Evolutionary conservation across 164 flowering plant species (phyloP).

Genomic region (Kingdonia uniflora): DNA sequence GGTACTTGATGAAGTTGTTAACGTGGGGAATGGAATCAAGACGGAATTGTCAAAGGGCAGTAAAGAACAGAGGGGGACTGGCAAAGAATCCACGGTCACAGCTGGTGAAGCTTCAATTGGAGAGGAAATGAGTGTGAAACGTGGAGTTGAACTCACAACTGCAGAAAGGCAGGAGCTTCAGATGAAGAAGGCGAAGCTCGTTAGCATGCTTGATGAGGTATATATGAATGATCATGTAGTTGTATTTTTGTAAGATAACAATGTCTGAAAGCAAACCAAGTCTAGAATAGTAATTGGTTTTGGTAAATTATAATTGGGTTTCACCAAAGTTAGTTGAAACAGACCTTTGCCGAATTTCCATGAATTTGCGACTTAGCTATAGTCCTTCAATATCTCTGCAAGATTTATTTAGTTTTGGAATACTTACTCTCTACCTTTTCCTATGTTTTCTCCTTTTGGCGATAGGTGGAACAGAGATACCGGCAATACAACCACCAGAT

Average conservation of each 20-base stretch:
- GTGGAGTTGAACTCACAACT: conserved; percentile 47
- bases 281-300: neutral
- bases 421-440: too few species aligned
- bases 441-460: conserved; percentile 1
- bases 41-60: conserved; percentile 22
- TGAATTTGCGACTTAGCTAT: too few species aligned
- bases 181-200: conserved; percentile 94
- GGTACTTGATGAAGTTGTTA: conserved; percentile 84
- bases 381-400: too few species aligned
- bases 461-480: conserved; percentile 92
- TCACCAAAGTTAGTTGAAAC: neutral
- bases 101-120: conserved; percentile 29
- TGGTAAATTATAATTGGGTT: neutral
- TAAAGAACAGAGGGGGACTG: conserved; percentile 22
- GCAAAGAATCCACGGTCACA: conserved; percentile 25
- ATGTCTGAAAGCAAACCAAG: conserved; percentile 6
- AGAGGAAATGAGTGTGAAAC: conserved; percentile 29
- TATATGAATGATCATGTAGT: neutral
- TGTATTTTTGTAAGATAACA: too few species aligned
- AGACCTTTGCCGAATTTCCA: too few species aligned
- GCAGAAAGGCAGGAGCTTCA: conserved; percentile 90
- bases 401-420: too few species aligned
- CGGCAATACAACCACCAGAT: conserved; percentile 92
- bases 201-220: conserved; percentile 95
- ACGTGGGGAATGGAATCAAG: conserved; percentile 43